Conservation (phyloP, 1,284 basidiomycete genomes). For the Gomphus bonarii region DNA sequence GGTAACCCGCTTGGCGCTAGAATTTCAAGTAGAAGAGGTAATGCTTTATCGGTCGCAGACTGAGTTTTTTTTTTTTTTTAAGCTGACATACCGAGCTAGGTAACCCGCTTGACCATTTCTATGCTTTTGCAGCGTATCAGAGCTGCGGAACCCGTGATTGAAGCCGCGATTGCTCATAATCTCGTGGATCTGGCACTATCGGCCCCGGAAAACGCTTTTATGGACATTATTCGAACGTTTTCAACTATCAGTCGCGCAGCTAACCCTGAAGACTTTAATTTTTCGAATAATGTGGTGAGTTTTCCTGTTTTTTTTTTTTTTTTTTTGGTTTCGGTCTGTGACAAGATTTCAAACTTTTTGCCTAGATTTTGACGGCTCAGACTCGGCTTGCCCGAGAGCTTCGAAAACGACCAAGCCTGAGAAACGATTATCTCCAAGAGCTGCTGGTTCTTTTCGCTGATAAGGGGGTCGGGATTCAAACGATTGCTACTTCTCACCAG, state of each 20-base stretch:
- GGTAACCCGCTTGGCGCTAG: conserved; percentile 73
- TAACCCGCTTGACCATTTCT: conserved; percentile 78
- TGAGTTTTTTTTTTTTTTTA: not conserved
- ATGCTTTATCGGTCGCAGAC: not conserved
- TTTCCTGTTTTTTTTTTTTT: conserved; percentile 1
- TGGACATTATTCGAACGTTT: conserved; percentile 80
- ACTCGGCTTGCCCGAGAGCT: conserved; percentile 79
- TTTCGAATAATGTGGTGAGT: conserved; percentile 74
- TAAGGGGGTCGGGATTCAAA: conserved; percentile 87
- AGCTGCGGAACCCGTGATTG: conserved; percentile 75
- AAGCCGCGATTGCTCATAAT: conserved; percentile 86
- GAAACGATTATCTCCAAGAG: conserved; percentile 76
- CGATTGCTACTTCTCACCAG: conserved; percentile 53
- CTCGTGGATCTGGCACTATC: conserved; percentile 82
- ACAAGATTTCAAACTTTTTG: conserved; percentile 2
- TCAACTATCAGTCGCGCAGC: conserved; percentile 79
- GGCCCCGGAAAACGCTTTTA: conserved; percentile 68
- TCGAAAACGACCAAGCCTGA: conserved; percentile 59
- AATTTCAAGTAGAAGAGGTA: conserved; percentile 74
- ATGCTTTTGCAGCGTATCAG: conserved; percentile 88
- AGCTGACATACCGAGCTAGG: conserved; percentile 31
- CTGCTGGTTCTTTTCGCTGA: conserved; percentile 82
- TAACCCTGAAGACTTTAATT: conserved; percentile 76
- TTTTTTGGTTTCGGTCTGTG: too few relatives aligned
- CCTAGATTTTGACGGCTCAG: conserved; percentile 75